Evolutionary conservation across 495 filamentous ascomycete species (phyloP).

Genomic region (Beverwykella pulmonaria): DNA sequence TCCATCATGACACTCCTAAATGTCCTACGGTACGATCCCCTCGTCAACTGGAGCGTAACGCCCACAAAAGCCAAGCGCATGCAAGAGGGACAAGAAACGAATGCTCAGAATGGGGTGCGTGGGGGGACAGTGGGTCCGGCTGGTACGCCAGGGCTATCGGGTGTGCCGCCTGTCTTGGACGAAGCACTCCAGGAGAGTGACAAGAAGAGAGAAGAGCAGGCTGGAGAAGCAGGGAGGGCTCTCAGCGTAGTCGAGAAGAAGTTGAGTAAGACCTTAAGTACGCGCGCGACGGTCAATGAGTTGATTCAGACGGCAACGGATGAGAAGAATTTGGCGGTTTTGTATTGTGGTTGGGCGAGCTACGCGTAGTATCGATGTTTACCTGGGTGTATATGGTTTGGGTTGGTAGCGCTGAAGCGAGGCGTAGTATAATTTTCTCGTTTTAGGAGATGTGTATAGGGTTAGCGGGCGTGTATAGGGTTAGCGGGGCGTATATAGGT

Average conservation of each 20-base stretch:
- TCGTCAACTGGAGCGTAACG: slow-evolving; percentile 95
- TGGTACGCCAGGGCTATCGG: slow-evolving; percentile 21
- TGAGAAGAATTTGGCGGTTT: slow-evolving; percentile 85
- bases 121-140: slow-evolving; percentile 24
- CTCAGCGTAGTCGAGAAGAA: slow-evolving; percentile 93
- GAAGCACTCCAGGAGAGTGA: slow-evolving; percentile 41
- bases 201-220: slow-evolving; percentile 62
- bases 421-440: too few species aligned
- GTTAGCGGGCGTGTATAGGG: too few species aligned
- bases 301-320: slow-evolving; percentile 94
- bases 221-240: slow-evolving; percentile 88
- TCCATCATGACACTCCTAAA: slow-evolving; percentile 97
- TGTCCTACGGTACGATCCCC: slow-evolving; percentile 91
- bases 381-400: too few species aligned
- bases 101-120: slow-evolving; percentile 46
- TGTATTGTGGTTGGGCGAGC: slow-evolving; percentile 70
- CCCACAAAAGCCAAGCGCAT: slow-evolving; percentile 79
- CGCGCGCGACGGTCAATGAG: slow-evolving; percentile 92
- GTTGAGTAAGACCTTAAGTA: slow-evolving; percentile 87
- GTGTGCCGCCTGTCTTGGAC: slow-evolving; percentile 39
- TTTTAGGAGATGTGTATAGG: too few species aligned
- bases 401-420: too few species aligned
- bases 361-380: slow-evolving; percentile 21
- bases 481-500: too few species aligned
- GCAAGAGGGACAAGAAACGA: slow-evolving; percentile 65